Evolutionary conservation across 805 yeast species (phyloP).

Genomic region (Teunomyces barrocoloradensis): DNA sequence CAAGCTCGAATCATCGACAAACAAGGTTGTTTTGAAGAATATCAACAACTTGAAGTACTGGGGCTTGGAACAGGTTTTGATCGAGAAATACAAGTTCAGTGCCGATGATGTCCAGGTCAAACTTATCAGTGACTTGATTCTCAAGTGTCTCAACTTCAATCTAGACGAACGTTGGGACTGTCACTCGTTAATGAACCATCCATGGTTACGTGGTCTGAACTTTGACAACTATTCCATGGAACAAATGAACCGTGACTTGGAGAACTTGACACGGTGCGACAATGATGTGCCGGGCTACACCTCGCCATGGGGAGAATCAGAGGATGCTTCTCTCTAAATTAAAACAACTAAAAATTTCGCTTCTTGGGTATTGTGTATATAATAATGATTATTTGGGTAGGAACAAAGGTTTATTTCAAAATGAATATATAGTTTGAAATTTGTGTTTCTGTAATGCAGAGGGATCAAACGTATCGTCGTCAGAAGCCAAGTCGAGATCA

Average conservation of each 20-base stretch:
- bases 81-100: constrained; percentile 48
- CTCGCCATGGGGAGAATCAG: constrained; percentile 20
- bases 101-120: constrained; percentile 28
- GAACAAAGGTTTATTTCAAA: background rate
- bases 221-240: constrained; percentile 8
- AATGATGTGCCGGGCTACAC: constrained; percentile 31
- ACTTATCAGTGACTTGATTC: constrained; percentile 46
- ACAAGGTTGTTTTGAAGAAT: constrained; percentile 36
- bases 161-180: constrained; percentile 54
- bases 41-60: constrained; percentile 50
- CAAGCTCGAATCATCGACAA: constrained; percentile 24
- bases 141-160: constrained; percentile 48
- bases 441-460: constrained; percentile 3
- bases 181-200: constrained; percentile 50
- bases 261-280: constrained; percentile 22
- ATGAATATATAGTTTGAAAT: background rate
- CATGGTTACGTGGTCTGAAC: constrained; percentile 40
- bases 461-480: constrained; percentile 10
- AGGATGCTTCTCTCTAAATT: constrained; percentile 3
- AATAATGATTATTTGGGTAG: constrained; percentile 4
- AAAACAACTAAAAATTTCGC: background rate
- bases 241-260: constrained; percentile 14
- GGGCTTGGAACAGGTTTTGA: constrained; percentile 48
- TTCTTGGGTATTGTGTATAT: constrained; percentile 2
- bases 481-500: constrained; percentile 22